These are phyloP conservation scores for Chlorella ohadii DNA, from an alignment of 139 green algal genomes.

Conservation along the genomic window DNA sequence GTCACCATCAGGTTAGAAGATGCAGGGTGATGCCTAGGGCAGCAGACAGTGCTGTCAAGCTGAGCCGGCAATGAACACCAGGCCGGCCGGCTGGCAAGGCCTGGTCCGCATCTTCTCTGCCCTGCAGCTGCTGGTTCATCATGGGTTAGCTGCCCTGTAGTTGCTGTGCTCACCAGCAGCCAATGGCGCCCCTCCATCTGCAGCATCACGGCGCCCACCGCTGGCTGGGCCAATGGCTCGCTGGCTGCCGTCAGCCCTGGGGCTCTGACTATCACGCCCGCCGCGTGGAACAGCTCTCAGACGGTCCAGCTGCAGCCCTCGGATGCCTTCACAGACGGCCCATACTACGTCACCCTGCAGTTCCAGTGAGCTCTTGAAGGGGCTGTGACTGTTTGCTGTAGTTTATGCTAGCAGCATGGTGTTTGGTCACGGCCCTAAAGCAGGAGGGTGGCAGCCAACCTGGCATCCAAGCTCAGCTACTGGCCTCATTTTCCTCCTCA, in stretches of 20 bases:
- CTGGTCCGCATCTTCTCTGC: too few species aligned
- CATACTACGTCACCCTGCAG: constrained; percentile 45
- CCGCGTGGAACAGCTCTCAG: constrained; percentile 4
- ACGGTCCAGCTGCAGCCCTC: constrained; percentile 35
- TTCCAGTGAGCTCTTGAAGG: constrained; percentile 38
- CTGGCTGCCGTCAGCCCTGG: constrained; percentile 42
- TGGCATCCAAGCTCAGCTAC: too few species aligned
- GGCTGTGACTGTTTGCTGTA: not conserved
- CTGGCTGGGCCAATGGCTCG: constrained; percentile 35
- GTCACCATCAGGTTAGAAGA: not conserved
- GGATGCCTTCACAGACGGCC: constrained; percentile 11
- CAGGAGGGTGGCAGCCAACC: too few species aligned
- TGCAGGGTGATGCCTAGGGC: too few species aligned
- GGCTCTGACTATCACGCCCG: constrained; percentile 20
- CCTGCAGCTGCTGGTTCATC: too few species aligned
- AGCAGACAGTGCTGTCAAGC: too few species aligned
- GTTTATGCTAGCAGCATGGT: too few species aligned
- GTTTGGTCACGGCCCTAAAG: too few species aligned
- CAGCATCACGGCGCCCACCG: constrained; percentile 17
- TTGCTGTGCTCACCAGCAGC: not conserved
- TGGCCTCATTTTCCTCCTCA: not conserved
- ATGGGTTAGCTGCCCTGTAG: too few species aligned
- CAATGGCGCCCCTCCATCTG: not conserved
- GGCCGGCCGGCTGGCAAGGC: too few species aligned
- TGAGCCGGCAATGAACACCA: too few species aligned